Base-by-base conservation (phyloP, 2,329 filamentous ascomycete species). In the Blumeria hordei region DNA sequence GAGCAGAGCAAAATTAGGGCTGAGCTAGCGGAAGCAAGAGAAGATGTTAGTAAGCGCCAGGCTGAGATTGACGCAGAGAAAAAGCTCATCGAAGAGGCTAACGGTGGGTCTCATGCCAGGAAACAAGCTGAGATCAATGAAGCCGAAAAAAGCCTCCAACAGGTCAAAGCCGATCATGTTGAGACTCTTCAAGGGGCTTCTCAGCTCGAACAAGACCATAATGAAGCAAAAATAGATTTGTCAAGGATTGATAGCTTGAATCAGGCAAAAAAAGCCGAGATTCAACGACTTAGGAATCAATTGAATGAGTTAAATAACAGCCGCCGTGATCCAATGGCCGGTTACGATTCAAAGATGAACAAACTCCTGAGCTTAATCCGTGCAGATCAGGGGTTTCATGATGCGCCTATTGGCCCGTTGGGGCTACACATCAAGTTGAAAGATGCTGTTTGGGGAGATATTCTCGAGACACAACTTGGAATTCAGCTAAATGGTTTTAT, bases 401-500 rank as follows among this genome's bases (percentile, higher is more conserved):
- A 76, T 45, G 81, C 75, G 58, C 92, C 92, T 1, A 72, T 96
- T 36, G 92, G 92, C 0, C 92, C 92, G 0, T 71, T 96, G 12
- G 92, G 88, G 34, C 71, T 79, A 28, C 77, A 92, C 62, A 74
- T 98, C 54, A 80, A 79, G 60, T 70, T 98, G 28, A 70, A 79
- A 37, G 81, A 90, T 60, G 83, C 85, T 0, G 74, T 85, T 61
- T 98, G 92, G 92, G 83, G 82, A 1, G 75, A 77, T 0, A 79
- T 94, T 45, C 67, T 98, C 12, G 92, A 98, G 65, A 83, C 76
- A 58, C 77, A 77, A 1, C 74, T 94, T 49, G 85, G 85, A n/a
- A 68, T 67, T 3, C 72, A 70, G 0, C 70, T 96, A 35, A 83
- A 79, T 58, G 80, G 77, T 1, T 98, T 96, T 63, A 76, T 94